Conservation (phyloP, 805 yeast species). For the Teunomyces aglyptinius region DNA sequence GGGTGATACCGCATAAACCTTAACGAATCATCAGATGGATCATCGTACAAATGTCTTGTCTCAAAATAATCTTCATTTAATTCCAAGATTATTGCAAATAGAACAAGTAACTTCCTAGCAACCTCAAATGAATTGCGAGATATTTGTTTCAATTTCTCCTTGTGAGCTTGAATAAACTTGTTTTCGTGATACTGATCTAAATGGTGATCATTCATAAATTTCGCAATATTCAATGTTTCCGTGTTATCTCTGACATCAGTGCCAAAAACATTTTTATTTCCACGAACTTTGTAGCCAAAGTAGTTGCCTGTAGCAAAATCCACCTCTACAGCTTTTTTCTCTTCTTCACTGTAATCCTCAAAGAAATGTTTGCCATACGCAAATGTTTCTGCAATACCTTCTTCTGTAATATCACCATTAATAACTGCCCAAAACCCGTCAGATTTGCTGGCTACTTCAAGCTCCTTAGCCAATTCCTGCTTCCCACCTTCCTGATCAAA, state of each 20-base stretch:
- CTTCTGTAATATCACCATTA: slow-evolving; percentile 23
- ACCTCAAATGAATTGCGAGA: slow-evolving; percentile 24
- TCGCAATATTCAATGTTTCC: slow-evolving; percentile 32
- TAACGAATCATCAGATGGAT: slow-evolving; percentile 33
- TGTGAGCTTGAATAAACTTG: slow-evolving; percentile 21
- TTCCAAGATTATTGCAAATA: slow-evolving; percentile 34
- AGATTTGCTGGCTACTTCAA: slow-evolving; percentile 24
- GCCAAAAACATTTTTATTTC: slow-evolving; percentile 29
- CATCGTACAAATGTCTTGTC: slow-evolving; percentile 29
- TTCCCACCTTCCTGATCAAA: slow-evolving; percentile 28
- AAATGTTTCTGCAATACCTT: slow-evolving; percentile 24
- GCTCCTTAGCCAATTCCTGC: slow-evolving; percentile 23
- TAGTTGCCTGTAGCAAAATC: slow-evolving; percentile 30
- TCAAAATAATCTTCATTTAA: slow-evolving; percentile 33
- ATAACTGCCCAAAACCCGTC: slow-evolving; percentile 34
- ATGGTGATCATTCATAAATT: slow-evolving; percentile 22
- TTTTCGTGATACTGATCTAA: slow-evolving; percentile 18
- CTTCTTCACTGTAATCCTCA: slow-evolving; percentile 22
- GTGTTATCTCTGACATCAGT: slow-evolving; percentile 28
- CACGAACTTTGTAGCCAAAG: slow-evolving; percentile 31
- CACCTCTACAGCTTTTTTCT: slow-evolving; percentile 22
- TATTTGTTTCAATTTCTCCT: slow-evolving; percentile 18
- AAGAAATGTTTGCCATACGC: slow-evolving; percentile 29
- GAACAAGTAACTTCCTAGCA: slow-evolving; percentile 21
- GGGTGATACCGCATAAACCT: slow-evolving; percentile 35